Evolutionary conservation across 179 eudicot genomes (phyloP).

Genomic region (Gypsophila paniculata): DNA sequence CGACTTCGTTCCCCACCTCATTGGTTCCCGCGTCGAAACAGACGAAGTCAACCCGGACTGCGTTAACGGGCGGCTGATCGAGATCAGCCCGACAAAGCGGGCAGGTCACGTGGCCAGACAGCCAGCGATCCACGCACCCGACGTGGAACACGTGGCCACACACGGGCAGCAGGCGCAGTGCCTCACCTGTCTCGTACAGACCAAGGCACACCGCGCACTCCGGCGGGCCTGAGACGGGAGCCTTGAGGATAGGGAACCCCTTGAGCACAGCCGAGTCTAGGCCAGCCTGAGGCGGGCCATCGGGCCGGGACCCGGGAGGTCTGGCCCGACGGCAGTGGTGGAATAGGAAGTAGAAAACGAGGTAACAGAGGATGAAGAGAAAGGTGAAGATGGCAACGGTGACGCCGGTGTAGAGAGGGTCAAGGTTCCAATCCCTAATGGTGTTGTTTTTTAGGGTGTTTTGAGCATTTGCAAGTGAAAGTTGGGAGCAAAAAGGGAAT

Average conservation of each 20-base stretch:
- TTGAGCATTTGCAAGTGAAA: constrained; percentile 8
- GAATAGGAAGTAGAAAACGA: constrained; percentile 9
- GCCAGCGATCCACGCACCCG: constrained; percentile 55
- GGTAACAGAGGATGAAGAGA: not conserved
- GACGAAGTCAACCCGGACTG: not conserved
- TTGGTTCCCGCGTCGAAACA: constrained; percentile 11
- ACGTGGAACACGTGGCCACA: constrained; percentile 60
- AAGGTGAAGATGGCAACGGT: not conserved
- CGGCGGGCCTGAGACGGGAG: not conserved
- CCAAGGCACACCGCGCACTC: constrained; percentile 58
- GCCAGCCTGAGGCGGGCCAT: not conserved
- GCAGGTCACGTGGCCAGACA: constrained; percentile 44
- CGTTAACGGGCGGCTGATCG: not conserved
- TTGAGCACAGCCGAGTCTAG: constrained; percentile 14
- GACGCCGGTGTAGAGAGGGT: constrained; percentile 13
- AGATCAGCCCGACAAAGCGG: constrained; percentile 36
- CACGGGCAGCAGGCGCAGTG: constrained; percentile 40
- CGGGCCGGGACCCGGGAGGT: not conserved
- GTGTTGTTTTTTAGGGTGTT: not conserved
- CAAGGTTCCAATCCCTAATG: constrained; percentile 4
- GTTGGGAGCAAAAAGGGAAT: not conserved
- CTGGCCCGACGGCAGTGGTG: not conserved
- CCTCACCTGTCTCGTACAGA: constrained; percentile 47
- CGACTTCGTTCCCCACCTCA: constrained; percentile 11
- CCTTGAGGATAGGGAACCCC: constrained; percentile 14